phyloP scores from a whole-genome alignment of 2,329 filamentous ascomycete species.

The Colletotrichum tamarilloi region DNA sequence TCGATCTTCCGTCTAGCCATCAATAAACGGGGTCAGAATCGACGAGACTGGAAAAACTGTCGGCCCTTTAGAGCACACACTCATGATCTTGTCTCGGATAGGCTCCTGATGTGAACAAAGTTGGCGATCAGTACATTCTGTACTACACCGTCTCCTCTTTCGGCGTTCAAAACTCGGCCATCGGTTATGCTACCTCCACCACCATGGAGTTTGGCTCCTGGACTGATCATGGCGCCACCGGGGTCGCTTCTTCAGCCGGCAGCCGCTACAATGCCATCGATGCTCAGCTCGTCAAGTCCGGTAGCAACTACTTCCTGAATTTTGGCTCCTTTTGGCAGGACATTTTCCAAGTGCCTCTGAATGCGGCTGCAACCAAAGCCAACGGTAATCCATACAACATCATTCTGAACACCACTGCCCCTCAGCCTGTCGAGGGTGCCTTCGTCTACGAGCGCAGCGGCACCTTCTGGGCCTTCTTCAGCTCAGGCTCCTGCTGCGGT shows the following conservation, averaged over 20 bases:
- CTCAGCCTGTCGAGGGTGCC: slow-evolving; percentile 66
- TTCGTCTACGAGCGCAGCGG: slow-evolving; percentile 65
- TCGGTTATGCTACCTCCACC: slow-evolving; percentile 62
- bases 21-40: background rate
- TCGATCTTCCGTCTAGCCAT: too few species aligned
- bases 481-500: slow-evolving; percentile 70
- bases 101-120: slow-evolving; percentile 71
- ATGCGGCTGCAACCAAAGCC: slow-evolving; percentile 44
- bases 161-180: slow-evolving; percentile 69
- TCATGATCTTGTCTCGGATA: slow-evolving; percentile 39
- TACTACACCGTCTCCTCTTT: slow-evolving; percentile 75
- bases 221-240: slow-evolving; percentile 68
- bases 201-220: slow-evolving; percentile 65
- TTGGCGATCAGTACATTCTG: slow-evolving; percentile 72
- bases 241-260: slow-evolving; percentile 55
- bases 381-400: slow-evolving; percentile 53
- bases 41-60: background rate
- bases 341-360: slow-evolving; percentile 69
- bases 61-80: background rate
- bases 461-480: slow-evolving; percentile 75
- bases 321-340: slow-evolving; percentile 78
- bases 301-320: slow-evolving; percentile 58
- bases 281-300: slow-evolving; percentile 59
- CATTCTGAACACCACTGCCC: slow-evolving; percentile 61
- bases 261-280: slow-evolving; percentile 72